Base-by-base conservation (phyloP, 768 basidiomycete genomes). In the Boletus pseudo-olivaceus region DNA sequence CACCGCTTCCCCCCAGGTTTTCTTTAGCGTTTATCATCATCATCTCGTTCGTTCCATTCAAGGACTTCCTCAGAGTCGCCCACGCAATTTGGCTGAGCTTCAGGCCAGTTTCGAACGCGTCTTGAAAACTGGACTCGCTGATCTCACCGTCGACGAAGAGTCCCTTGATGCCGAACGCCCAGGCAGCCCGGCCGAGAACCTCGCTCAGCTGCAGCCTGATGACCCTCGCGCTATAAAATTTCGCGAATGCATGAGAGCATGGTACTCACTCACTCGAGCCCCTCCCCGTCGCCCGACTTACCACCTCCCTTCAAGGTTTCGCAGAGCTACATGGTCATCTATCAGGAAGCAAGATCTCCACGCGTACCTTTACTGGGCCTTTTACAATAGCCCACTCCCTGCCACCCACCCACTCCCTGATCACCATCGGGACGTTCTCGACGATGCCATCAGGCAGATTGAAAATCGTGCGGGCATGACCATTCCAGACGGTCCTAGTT, bases 311-410 rank as follows among this genome's bases (percentile, higher is more conserved):
- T 37, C 51, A 62, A 64, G 91, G 91, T 95, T 95, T 67, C 73
- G 79, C 52, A 83, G 82, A 60, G 82, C 78, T 15, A 82, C 84
- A 0, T 96, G 89, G 88, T 85, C 85, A 0, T 74, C 79, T 12
- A 79, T 96, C 53, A 82, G 76, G 41, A 76, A 74, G 17, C 73
- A 79, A 37, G 82, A 92, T 66, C 72, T 91, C 52, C 77, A 77
- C 39, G 75, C 80, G 55, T 95, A 91, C 88, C 73, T 96, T 30
- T 84, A 90, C 53, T 95, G 93, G 92, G 79, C 82, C 23, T 84
- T 89, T 63, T 94, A 85, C 70, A 87, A 87, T 64, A 75, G 79
- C 5, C 76, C 82, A 37, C 73, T 89, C 32, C 84, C 85, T 15
- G 64, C 79, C 7, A 65, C 72, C 5, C 76, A 83, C 11, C 49